Evolutionary conservation across 257 asterid genomes (phyloP).

Genomic region (Ehretia macrophylla): DNA sequence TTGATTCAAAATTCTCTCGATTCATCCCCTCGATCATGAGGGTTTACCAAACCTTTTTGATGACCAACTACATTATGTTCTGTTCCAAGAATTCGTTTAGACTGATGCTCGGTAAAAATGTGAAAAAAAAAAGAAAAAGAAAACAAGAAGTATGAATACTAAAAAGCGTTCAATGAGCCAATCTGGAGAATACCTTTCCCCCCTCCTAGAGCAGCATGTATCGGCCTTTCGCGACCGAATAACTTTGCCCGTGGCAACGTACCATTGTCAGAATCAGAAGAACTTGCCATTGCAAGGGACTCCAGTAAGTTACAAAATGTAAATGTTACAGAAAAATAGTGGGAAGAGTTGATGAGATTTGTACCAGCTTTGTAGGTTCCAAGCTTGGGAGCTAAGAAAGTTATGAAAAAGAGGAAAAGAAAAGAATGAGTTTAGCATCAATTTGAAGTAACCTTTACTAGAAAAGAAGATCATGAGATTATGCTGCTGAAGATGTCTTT

Average conservation of each 20-base stretch:
- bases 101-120: too few relatives aligned
- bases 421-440: conserved; percentile 40
- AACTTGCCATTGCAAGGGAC: conserved; percentile 8
- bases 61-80: too few relatives aligned
- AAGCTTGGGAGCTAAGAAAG: conserved; percentile 32
- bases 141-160: too few relatives aligned
- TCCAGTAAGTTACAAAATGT: background rate
- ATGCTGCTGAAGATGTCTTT: background rate
- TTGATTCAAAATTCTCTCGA: too few relatives aligned
- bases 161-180: too few relatives aligned
- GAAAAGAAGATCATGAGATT: conserved; percentile 1
- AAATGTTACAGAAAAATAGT: background rate
- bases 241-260: conserved; percentile 18
- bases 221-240: conserved; percentile 44
- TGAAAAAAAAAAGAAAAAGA: too few relatives aligned
- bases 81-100: too few relatives aligned
- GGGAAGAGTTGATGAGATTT: background rate
- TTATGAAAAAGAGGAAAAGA: conserved; percentile 16
- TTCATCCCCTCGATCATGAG: too few relatives aligned
- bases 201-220: conserved; percentile 50
- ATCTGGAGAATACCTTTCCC: conserved; percentile 67
- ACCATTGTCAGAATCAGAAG: conserved; percentile 23
- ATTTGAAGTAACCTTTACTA: conserved; percentile 4
- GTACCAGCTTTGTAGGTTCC: conserved; percentile 20
- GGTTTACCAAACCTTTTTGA: too few relatives aligned